phyloP scores from a whole-genome alignment of 495 filamentous ascomycete species.

The Hypoxylon trugodes region DNA sequence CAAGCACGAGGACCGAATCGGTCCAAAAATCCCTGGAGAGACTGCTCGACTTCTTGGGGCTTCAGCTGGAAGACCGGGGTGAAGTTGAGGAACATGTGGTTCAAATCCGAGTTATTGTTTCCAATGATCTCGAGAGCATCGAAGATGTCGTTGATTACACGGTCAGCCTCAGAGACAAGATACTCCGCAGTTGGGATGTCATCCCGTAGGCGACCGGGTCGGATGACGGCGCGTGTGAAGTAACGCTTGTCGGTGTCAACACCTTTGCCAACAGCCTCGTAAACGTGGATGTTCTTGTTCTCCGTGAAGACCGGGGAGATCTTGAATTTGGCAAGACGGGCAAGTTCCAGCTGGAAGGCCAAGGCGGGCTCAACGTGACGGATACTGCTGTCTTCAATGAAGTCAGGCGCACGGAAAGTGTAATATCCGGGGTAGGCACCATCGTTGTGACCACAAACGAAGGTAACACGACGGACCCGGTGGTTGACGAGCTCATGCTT shows the following conservation, averaged over 20 bases:
- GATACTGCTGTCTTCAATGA: constrained; percentile 91
- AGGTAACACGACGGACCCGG: constrained; percentile 87
- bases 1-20: constrained; percentile 94
- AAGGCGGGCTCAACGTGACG: constrained; percentile 96
- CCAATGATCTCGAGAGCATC: constrained; percentile 98
- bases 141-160: constrained; percentile 95
- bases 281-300: constrained; percentile 98
- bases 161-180: constrained; percentile 94
- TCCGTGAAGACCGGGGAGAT: constrained; percentile 98
- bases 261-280: constrained; percentile 93
- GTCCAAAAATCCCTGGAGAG: constrained; percentile 92
- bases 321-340: constrained; percentile 92
- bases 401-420: constrained; percentile 93
- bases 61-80: constrained; percentile 91
- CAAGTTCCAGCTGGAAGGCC: constrained; percentile 97
- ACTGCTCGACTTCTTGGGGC: constrained; percentile 91
- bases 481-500: constrained; percentile 84
- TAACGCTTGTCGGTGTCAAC: constrained; percentile 96
- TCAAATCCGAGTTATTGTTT: constrained; percentile 98
- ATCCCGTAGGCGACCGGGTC: constrained; percentile 90
- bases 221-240: constrained; percentile 94
- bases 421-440: constrained; percentile 97
- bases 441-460: constrained; percentile 94
- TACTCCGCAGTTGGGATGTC: constrained; percentile 98
- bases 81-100: constrained; percentile 99